A percentile compares a stretch with the other conserved stretches of the same genome.
Evolutionary conservation across 176 grass and related monocot species (phyloP).

Genomic region (Triticum turgidum): DNA sequence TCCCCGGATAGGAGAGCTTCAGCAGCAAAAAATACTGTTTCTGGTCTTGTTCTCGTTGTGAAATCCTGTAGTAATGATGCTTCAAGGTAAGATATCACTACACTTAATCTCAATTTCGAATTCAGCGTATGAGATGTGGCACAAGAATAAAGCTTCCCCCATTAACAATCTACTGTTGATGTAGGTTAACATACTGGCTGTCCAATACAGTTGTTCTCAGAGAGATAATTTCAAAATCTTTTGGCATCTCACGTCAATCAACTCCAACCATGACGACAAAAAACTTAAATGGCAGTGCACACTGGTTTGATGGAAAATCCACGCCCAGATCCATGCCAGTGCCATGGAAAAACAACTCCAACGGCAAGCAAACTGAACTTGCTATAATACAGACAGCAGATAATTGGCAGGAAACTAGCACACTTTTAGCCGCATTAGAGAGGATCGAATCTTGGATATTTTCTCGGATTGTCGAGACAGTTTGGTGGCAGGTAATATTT

Average conservation of each 20-base stretch:
- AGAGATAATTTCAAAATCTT: constrained; percentile 80
- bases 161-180: constrained; percentile 33
- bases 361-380: constrained; percentile 42
- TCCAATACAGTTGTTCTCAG: constrained; percentile 91
- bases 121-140: constrained; percentile 13
- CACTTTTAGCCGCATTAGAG: constrained; percentile 68
- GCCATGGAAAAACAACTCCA: constrained; percentile 51
- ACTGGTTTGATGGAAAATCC: constrained; percentile 52
- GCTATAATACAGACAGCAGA: constrained; percentile 36
- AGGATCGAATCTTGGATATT: constrained; percentile 98
- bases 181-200: constrained; percentile 95
- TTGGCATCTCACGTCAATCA: constrained; percentile 41
- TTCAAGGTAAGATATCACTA: constrained; percentile 67
- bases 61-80: constrained; percentile 96
- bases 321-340: constrained; percentile 39
- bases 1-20: constrained; percentile 66
- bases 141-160: neutral
- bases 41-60: constrained; percentile 69
- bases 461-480: constrained; percentile 75
- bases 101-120: constrained; percentile 11
- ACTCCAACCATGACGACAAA: constrained; percentile 22
- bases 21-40: constrained; percentile 68
- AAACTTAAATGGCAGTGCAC: constrained; percentile 41
- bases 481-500: constrained; percentile 97
- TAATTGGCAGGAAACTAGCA: constrained; percentile 73